These are phyloP conservation scores for Populus hybrid DNA, from an alignment of 441 rosid genomes.

Conservation along the genomic window DNA sequence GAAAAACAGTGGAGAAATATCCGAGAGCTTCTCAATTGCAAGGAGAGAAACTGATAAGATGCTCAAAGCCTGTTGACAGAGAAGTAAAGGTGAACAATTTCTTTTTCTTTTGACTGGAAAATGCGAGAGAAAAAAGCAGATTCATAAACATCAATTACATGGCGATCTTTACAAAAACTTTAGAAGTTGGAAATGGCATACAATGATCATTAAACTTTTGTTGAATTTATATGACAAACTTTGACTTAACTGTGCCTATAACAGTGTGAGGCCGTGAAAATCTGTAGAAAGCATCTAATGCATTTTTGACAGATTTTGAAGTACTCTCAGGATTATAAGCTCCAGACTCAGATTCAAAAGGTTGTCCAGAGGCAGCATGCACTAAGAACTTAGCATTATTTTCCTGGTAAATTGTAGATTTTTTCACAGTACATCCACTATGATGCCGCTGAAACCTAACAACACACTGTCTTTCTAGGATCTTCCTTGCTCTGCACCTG, in stretches of 20 bases:
- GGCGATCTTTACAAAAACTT: neutral
- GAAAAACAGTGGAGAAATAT: conserved; percentile 69
- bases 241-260: conserved; percentile 89
- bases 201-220: neutral
- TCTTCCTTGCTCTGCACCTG: conserved; percentile 32
- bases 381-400: conserved; percentile 34
- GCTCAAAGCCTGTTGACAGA: conserved; percentile 64
- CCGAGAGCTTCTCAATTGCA: conserved; percentile 75
- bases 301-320: conserved; percentile 37
- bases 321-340: conserved; percentile 35
- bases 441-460: conserved; percentile 32
- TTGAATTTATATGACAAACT: neutral
- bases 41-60: conserved; percentile 88
- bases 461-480: conserved; percentile 14
- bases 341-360: conserved; percentile 49
- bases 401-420: conserved; percentile 25
- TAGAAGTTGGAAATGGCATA: neutral
- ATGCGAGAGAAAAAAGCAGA: neutral
- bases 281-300: conserved; percentile 74
- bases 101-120: neutral
- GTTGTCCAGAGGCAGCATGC: conserved; percentile 62
- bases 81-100: neutral
- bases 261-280: conserved; percentile 96
- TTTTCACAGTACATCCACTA: conserved; percentile 25
- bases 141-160: neutral